Conservation (phyloP, 2,329 filamentous ascomycete genomes). For the Colletotrichum sojae region DNA sequence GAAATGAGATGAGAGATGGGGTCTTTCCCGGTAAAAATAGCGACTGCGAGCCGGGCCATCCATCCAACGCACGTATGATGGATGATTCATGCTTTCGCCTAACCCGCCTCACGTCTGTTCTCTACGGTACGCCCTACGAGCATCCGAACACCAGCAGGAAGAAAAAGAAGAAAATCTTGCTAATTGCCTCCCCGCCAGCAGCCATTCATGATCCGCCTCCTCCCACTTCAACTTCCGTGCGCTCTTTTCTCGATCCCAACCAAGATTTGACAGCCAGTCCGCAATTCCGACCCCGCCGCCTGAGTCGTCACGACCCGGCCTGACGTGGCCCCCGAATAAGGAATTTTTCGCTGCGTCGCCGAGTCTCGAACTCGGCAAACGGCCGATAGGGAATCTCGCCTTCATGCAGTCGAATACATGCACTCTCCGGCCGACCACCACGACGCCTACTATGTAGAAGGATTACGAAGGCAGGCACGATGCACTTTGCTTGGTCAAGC, state of each 20-base stretch:
- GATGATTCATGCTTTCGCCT: not conserved
- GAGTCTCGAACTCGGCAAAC: slow-evolving; percentile 2
- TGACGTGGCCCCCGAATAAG: slow-evolving; percentile 11
- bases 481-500: too few species aligned
- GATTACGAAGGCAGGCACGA: too few species aligned
- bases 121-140: not conserved
- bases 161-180: not conserved
- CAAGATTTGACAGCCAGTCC: slow-evolving; percentile 17
- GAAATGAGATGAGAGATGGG: not conserved
- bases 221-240: slow-evolving; percentile 16
- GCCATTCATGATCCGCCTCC: slow-evolving; percentile 2
- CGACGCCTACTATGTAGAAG: not conserved
- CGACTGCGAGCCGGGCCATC: slow-evolving; percentile 18
- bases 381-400: slow-evolving; percentile 2
- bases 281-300: slow-evolving; percentile 8
- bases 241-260: slow-evolving; percentile 1
- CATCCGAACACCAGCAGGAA: not conserved
- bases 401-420: slow-evolving; percentile 9
- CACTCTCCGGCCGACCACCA: not conserved
- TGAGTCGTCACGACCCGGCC: slow-evolving; percentile 18
- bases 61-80: not conserved
- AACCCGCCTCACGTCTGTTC: slow-evolving; percentile 5
- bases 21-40: slow-evolving; percentile 25
- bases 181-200: not conserved
- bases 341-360: slow-evolving; percentile 9